Percentiles rank a stretch among this genome's conserved stretches.
Evolutionary conservation across 768 basidiomycete genomes (phyloP).

Genomic region (Pilatotrama ljubarskyi): DNA sequence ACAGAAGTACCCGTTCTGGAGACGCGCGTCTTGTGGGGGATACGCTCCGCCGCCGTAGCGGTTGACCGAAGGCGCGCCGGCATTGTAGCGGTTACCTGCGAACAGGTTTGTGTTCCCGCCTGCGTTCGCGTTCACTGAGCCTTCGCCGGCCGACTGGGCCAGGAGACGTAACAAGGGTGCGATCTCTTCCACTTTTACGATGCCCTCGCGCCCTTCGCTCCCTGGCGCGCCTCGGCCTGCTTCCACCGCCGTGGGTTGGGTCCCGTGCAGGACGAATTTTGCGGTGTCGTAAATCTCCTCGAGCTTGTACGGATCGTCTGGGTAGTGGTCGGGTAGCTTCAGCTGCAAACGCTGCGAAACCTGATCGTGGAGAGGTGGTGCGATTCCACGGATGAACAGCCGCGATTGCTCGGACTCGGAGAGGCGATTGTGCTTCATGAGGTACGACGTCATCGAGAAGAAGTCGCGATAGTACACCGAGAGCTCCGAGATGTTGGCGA

Average conservation of each 20-base stretch:
- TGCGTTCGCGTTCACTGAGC: neutral
- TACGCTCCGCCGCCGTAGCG: too few relatives aligned
- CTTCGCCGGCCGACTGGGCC: neutral
- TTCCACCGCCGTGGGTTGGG: neutral
- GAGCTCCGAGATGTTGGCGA: neutral
- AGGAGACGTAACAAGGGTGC: neutral
- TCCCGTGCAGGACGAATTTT: constrained; percentile 20
- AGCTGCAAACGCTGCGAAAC: constrained; percentile 24
- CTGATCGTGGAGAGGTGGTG: neutral
- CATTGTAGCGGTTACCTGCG: neutral
- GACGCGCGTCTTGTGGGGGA: neutral
- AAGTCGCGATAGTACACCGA: constrained; percentile 27
- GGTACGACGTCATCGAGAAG: constrained; percentile 21
- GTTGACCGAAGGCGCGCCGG: neutral
- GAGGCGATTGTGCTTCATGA: constrained; percentile 23
- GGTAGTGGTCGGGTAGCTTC: constrained; percentile 28
- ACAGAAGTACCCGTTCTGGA: neutral
- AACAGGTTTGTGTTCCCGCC: neutral
- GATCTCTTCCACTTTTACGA: constrained; percentile 7
- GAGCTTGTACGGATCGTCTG: constrained; percentile 30
- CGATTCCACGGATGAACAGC: constrained; percentile 24
- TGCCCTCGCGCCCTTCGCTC: too few relatives aligned
- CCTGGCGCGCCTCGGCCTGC: too few relatives aligned
- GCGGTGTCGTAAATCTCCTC: constrained; percentile 24
- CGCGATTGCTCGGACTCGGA: constrained; percentile 24